Evolutionary conservation across 192 early-diverging fungal genomes (phyloP), one percentile per base, ranked within the genome.

Genomic region (Linnemannia elongata): DNA sequence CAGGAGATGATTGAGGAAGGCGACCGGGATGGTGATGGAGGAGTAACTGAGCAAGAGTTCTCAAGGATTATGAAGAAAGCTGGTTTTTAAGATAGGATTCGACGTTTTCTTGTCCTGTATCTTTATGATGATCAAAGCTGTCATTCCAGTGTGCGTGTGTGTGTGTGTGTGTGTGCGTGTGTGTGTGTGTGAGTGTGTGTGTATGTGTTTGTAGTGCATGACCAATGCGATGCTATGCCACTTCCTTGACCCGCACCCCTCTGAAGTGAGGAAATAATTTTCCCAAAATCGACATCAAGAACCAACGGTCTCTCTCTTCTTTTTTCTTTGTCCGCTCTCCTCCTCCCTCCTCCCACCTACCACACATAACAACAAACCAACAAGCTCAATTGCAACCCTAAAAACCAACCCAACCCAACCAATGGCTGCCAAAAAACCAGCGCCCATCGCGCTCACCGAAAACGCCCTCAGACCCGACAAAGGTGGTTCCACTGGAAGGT

Each of bases 401-500:
- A 49, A 49, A 17, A 33, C 60, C 55, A 63, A 63, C 27, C 27
- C 57, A 63, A 63, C 22, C 22, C 24, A 20, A 27, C 24, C 27
- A 3, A 63, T 63, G 57, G 57, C 57, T 12, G 42, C 44, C 7
- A 55, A 4, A 6, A 33, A 20, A 9, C 44, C 44, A 10, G 30
- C 27, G 17, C 69, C 68, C 13, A 73, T 73, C 36, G 4, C 44
- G 12, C 57, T 91, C 39, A 90, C 91, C 6, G 69, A 76, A 69
- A 90, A 88, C n/a, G 89, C 88, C 15, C 73, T 38, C 12, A 89
- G 90, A 45, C 77, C 90, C 74, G 66, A 84, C 87, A 66, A 41
- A 17, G 39, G 79, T 33, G 93, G 94, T 72, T 88, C 47, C 7
- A 66, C 18, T 4, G 94, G 94, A 36, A 80, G 77, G 20, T 72